Percentiles rank a stretch among this genome's conserved stretches.
Conservation (phyloP, 495 filamentous ascomycete genomes). For the Penicillium goetzii region DNA sequence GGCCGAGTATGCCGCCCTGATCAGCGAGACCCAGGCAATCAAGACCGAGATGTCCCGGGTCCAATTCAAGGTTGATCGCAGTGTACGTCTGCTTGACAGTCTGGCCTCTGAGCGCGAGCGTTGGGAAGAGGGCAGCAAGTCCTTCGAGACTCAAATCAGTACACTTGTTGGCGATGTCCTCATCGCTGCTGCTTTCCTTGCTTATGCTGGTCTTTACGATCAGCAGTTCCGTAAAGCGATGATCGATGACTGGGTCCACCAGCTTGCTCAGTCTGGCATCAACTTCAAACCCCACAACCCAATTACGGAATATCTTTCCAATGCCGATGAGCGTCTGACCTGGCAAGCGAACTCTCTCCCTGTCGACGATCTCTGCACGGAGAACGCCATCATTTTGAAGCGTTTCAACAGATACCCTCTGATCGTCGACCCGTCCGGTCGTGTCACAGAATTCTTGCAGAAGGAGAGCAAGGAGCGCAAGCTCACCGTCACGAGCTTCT, state of each 20-base stretch:
- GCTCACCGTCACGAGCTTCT: constrained; percentile 95
- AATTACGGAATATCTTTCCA: constrained; percentile 94
- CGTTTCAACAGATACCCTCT: constrained; percentile 97
- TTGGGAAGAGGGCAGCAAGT: constrained; percentile 97
- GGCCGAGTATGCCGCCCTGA: constrained; percentile 91
- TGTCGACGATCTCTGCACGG: constrained; percentile 98
- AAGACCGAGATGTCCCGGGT: constrained; percentile 95
- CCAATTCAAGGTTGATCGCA: constrained; percentile 96
- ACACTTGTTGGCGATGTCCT: constrained; percentile 95
- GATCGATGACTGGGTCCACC: constrained; percentile 95
- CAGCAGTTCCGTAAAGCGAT: constrained; percentile 97
- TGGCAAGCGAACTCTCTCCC: constrained; percentile 97
- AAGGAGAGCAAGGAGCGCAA: constrained; percentile 91
- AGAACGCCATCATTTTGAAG: constrained; percentile 97
- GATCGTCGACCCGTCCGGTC: constrained; percentile 96
- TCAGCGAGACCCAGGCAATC: constrained; percentile 96
- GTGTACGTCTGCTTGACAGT: constrained; percentile 90
- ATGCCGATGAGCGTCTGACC: constrained; percentile 88
- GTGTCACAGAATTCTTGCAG: constrained; percentile 91
- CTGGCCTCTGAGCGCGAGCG: constrained; percentile 87
- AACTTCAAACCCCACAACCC: constrained; percentile 92
- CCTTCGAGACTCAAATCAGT: constrained; percentile 95
- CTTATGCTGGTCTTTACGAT: constrained; percentile 97
- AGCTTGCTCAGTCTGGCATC: constrained; percentile 87
- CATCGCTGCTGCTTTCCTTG: constrained; percentile 92